phyloP scores from a whole-genome alignment of 257 asterid genomes.

The Lycium ferocissimum region DNA sequence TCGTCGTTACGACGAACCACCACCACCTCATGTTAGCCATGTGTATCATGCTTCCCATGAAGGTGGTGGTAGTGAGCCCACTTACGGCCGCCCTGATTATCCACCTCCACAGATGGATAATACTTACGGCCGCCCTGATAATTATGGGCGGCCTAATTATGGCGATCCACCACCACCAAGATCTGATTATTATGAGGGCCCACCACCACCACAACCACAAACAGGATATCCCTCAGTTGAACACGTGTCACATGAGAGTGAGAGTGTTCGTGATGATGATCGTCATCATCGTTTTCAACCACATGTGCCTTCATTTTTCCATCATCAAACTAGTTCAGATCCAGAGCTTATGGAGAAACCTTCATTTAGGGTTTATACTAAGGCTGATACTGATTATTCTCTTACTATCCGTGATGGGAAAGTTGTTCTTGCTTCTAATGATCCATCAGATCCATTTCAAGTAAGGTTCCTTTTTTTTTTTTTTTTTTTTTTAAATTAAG shows the following conservation, averaged over 20 bases:
- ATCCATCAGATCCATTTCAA: constrained; percentile 75
- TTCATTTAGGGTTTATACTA: constrained; percentile 65
- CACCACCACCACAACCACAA: constrained; percentile 37
- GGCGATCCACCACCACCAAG: constrained; percentile 18
- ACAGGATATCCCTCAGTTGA: constrained; percentile 28
- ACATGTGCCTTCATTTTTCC: constrained; percentile 45
- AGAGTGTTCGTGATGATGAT: not conserved
- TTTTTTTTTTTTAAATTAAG: not conserved
- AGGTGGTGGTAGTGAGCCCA: constrained; percentile 21
- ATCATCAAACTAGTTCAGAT: constrained; percentile 33
- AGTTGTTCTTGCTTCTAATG: constrained; percentile 66
- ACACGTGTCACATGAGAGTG: constrained; percentile 41
- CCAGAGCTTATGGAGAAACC: constrained; percentile 50
- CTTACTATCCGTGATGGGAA: constrained; percentile 75
- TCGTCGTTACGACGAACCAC: constrained; percentile 28
- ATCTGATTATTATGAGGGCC: constrained; percentile 22
- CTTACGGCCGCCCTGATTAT: constrained; percentile 14
- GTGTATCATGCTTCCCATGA: constrained; percentile 45
- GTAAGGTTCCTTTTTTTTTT: constrained; percentile 35
- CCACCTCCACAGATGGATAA: constrained; percentile 29
- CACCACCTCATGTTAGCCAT: constrained; percentile 45
- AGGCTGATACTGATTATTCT: constrained; percentile 72
- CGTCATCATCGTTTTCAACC: constrained; percentile 38
- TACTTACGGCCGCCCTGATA: not conserved
- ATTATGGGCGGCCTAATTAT: not conserved